These are phyloP conservation scores for Chaetomium globosum DNA, from an alignment of 2,329 filamentous ascomycete species.

Conservation along the genomic window DNA sequence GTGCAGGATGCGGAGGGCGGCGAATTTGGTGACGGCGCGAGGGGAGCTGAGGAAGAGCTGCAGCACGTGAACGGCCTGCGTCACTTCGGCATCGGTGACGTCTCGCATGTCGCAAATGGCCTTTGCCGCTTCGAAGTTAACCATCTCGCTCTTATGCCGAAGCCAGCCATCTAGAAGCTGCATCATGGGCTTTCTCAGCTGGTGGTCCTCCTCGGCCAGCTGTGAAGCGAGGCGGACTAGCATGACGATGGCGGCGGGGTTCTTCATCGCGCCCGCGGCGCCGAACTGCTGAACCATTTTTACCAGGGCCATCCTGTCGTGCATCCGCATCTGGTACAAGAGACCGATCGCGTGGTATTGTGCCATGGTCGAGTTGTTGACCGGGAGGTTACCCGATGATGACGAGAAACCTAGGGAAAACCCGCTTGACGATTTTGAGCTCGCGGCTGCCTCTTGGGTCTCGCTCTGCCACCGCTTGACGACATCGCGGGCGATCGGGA, in stretches of 20 bases:
- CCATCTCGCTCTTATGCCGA: constrained; percentile 98
- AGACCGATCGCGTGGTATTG: constrained; percentile 98
- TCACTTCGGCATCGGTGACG: constrained; percentile 86
- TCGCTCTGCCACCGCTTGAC: constrained; percentile 98
- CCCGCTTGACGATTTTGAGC: constrained; percentile 82
- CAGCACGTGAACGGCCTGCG: constrained; percentile 89
- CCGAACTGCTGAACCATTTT: constrained; percentile 99
- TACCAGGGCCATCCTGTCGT: constrained; percentile 96
- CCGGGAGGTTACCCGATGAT: constrained; percentile 70
- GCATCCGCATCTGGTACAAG: constrained; percentile 94
- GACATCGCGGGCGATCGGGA: constrained; percentile 93
- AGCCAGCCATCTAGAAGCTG: constrained; percentile 94
- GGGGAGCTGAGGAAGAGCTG: constrained; percentile 97
- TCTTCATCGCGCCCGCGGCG: constrained; percentile 88
- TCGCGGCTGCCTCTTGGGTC: constrained; percentile 92
- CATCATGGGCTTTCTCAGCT: constrained; percentile 94
- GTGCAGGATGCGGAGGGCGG: constrained; percentile 93
- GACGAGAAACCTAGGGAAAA: constrained; percentile 92
- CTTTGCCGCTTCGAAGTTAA: constrained; percentile 98
- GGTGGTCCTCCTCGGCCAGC: constrained; percentile 87
- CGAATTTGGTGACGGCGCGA: constrained; percentile 94
- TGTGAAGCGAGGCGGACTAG: constrained; percentile 90
- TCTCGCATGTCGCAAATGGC: constrained; percentile 95
- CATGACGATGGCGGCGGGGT: constrained; percentile 87
- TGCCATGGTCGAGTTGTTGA: constrained; percentile 94